These are phyloP conservation scores for Trichoderma cornu-damae DNA, from an alignment of 2,329 filamentous ascomycete genomes.

Conservation along the genomic window DNA sequence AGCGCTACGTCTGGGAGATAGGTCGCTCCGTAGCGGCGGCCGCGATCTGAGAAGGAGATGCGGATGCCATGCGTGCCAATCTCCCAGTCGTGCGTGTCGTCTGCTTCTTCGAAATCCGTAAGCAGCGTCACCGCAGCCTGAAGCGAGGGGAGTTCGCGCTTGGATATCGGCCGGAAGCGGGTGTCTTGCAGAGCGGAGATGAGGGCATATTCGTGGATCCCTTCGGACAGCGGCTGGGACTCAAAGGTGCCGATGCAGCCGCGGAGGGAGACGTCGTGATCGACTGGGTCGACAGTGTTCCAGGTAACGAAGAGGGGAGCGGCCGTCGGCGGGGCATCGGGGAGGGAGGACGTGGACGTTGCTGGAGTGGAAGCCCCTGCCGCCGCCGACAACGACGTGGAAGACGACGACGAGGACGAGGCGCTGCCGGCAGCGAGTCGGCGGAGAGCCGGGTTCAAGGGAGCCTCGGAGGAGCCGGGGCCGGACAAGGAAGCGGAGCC, in stretches of 20 bases:
- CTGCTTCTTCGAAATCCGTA: constrained; percentile 74
- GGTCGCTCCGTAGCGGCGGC: constrained; percentile 72
- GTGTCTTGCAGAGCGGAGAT: constrained; percentile 66
- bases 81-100: constrained; percentile 74
- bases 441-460: constrained; percentile 38
- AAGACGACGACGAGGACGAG: constrained; percentile 35
- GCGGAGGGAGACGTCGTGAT: constrained; percentile 56
- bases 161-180: constrained; percentile 54
- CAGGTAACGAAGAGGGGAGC: constrained; percentile 91
- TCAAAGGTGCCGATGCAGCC: constrained; percentile 98
- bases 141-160: constrained; percentile 51
- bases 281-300: constrained; percentile 58
- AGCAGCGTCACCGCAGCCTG: constrained; percentile 73
- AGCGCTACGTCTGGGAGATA: constrained; percentile 88
- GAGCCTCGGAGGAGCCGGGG: constrained; percentile 11
- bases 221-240: constrained; percentile 63
- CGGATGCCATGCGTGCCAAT: constrained; percentile 82
- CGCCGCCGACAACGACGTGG: constrained; percentile 34
- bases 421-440: constrained; percentile 36
- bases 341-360: constrained; percentile 41
- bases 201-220: constrained; percentile 74
- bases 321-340: constrained; percentile 37
- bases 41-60: constrained; percentile 73
- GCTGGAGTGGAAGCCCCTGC: constrained; percentile 44
- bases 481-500: constrained; percentile 7